A percentile compares a stretch with the other conserved stretches of the same genome.
These are phyloP conservation scores for Solanum piurae DNA, from an alignment of 257 asterid species.

Conservation along the genomic window DNA sequence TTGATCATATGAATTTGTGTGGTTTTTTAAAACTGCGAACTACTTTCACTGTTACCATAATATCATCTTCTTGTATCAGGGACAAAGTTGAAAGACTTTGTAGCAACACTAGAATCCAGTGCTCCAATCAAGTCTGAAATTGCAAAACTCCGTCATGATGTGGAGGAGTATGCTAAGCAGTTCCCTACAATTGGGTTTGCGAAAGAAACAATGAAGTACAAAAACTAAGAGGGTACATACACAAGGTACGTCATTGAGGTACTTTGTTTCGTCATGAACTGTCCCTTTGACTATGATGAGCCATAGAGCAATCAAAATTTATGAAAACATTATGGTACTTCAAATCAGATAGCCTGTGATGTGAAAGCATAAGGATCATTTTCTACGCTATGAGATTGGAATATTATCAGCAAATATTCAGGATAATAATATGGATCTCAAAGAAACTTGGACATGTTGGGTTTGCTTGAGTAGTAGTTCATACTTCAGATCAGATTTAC, in stretches of 20 bases:
- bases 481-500: neutral
- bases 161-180: slow-evolving; percentile 82
- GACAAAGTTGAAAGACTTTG: slow-evolving; percentile 83
- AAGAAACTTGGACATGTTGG: neutral
- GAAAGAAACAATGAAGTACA: slow-evolving; percentile 79
- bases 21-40: neutral
- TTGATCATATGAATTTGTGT: neutral
- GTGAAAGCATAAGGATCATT: neutral
- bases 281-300: neutral
- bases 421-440: neutral
- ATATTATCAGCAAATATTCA: neutral
- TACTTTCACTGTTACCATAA: neutral
- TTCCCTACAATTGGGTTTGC: slow-evolving; percentile 87
- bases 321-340: neutral
- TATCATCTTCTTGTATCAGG: slow-evolving; percentile 24
- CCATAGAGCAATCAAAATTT: neutral
- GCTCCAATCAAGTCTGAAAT: slow-evolving; percentile 43
- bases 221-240: slow-evolving; percentile 22
- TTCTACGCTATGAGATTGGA: neutral
- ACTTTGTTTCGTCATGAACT: neutral
- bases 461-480: neutral
- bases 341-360: neutral
- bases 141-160: slow-evolving; percentile 48
- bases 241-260: neutral
- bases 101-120: slow-evolving; percentile 53